These are phyloP conservation scores for Lactarius quietus DNA, from an alignment of 768 basidiomycete genomes.

Conservation along the genomic window DNA sequence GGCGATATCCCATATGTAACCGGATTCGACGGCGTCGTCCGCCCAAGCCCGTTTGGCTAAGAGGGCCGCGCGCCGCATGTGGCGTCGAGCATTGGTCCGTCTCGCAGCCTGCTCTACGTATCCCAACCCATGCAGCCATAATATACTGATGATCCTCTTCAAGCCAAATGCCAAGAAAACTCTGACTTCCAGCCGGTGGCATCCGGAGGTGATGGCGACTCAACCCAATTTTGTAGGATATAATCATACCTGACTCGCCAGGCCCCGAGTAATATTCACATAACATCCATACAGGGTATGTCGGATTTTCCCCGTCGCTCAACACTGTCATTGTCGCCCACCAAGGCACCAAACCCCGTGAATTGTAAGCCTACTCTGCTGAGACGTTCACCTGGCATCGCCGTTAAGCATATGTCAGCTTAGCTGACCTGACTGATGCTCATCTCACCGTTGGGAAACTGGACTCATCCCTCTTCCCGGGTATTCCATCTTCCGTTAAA, in stretches of 20 bases:
- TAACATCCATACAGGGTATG: constrained; percentile 40
- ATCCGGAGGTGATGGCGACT: constrained; percentile 45
- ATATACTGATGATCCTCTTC: not conserved
- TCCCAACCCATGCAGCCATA: too few species aligned
- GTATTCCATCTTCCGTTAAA: too few species aligned
- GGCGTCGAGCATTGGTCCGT: too few species aligned
- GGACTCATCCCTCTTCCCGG: too few species aligned
- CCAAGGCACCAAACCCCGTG: constrained; percentile 36
- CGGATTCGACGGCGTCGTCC: too few species aligned
- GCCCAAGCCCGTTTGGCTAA: too few species aligned
- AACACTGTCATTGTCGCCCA: constrained; percentile 37
- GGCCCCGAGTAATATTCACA: not conserved
- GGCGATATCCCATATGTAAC: too few species aligned
- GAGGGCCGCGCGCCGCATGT: too few species aligned
- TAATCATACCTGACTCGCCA: too few species aligned
- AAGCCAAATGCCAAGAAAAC: constrained; percentile 47
- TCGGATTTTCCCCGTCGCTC: constrained; percentile 43
- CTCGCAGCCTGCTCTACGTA: too few species aligned
- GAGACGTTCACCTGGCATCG: not conserved
- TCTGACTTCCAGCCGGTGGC: constrained; percentile 46
- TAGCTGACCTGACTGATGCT: constrained; percentile 40
- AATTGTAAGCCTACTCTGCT: constrained; percentile 30
- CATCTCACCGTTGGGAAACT: too few species aligned
- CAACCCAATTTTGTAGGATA: constrained; percentile 41
- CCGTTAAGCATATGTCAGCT: constrained; percentile 27